These are phyloP conservation scores for Suhomyces bokatorum DNA, from an alignment of 1,139 yeast species.

Conservation along the genomic window DNA sequence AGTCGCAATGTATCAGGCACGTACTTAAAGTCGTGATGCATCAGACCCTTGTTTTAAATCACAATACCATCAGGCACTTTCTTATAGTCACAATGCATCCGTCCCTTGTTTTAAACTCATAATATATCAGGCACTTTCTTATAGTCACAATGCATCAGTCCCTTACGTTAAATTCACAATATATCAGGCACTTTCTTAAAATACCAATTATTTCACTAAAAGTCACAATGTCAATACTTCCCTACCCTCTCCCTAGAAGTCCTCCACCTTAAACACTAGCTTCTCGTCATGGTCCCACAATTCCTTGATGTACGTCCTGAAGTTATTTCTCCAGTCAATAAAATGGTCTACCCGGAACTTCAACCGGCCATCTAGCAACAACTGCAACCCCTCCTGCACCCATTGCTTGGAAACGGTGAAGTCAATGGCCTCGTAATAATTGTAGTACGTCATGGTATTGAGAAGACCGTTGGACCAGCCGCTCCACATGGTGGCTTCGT, in stretches of 20 bases:
- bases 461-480: slow-evolving; percentile 39
- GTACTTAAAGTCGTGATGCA: too few relatives aligned
- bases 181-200: too few relatives aligned
- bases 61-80: too few relatives aligned
- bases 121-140: too few relatives aligned
- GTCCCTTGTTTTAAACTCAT: too few relatives aligned
- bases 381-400: slow-evolving; percentile 36
- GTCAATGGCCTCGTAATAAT: slow-evolving; percentile 38
- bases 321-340: slow-evolving; percentile 43
- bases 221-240: too few relatives aligned
- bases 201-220: too few relatives aligned
- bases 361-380: slow-evolving; percentile 30
- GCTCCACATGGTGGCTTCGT: slow-evolving; percentile 35
- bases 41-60: too few relatives aligned
- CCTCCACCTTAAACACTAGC: slow-evolving; percentile 39
- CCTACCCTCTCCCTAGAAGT: slow-evolving; percentile 23
- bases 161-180: too few relatives aligned
- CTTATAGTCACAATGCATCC: too few relatives aligned
- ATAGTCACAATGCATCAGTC: too few relatives aligned
- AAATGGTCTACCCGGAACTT: slow-evolving; percentile 34
- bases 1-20: too few relatives aligned
- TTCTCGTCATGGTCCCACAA: slow-evolving; percentile 37
- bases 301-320: slow-evolving; percentile 26
- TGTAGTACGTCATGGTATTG: slow-evolving; percentile 29
- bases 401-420: slow-evolving; percentile 30